phyloP scores from a whole-genome alignment of 345 rosid genomes.

The Eucalyptus victrix region DNA sequence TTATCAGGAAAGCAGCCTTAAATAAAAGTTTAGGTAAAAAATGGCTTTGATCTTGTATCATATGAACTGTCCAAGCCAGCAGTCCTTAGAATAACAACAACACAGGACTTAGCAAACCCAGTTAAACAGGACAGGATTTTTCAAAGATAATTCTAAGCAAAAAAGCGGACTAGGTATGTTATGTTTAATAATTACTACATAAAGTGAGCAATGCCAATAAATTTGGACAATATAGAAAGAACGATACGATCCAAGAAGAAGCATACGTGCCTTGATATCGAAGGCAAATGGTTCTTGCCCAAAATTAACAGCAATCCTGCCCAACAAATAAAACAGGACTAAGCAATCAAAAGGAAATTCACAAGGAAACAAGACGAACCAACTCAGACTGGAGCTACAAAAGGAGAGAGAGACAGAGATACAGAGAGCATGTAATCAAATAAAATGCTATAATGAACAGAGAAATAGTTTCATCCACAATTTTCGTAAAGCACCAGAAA shows the following conservation, averaged over 20 bases:
- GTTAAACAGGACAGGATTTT: background rate
- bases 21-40: background rate
- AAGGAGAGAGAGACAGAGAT: background rate
- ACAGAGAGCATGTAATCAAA: background rate
- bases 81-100: background rate
- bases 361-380: background rate
- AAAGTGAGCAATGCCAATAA: background rate
- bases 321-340: background rate
- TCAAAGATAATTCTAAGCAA: background rate
- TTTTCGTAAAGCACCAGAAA: background rate
- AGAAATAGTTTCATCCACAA: background rate
- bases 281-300: slow-evolving; percentile 70
- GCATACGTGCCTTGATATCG: slow-evolving; percentile 60
- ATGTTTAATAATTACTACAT: background rate
- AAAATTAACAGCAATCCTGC: slow-evolving; percentile 90
- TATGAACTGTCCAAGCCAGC: background rate
- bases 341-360: background rate
- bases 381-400: background rate
- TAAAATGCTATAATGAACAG: background rate
- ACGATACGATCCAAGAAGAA: background rate
- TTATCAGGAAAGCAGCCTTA: background rate
- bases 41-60: background rate
- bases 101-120: background rate
- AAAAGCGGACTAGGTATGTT: background rate
- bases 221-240: background rate